Evolutionary conservation across 75 land plant genomes (phyloP).

Genomic region (Picea glauca): DNA sequence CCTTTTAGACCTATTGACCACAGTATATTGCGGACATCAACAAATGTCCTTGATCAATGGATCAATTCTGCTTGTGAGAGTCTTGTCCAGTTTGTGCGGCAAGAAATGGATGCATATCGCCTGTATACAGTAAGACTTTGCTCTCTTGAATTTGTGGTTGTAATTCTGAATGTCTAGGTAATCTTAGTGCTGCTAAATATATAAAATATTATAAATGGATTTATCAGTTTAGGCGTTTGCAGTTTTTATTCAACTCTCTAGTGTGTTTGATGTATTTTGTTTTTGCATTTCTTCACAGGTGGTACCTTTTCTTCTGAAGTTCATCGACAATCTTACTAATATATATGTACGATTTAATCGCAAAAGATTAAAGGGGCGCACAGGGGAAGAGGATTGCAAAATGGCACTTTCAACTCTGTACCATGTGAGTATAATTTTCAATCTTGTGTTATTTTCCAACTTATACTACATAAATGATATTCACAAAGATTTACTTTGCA

Average conservation of each 20-base stretch:
- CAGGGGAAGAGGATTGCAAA: slow-evolving; percentile 90
- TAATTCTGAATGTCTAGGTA: background rate
- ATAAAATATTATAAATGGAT: too few species aligned
- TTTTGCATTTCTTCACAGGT: slow-evolving; percentile 39
- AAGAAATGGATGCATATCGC: slow-evolving; percentile 98
- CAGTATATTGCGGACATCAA: slow-evolving; percentile 49
- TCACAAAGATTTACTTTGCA: too few species aligned
- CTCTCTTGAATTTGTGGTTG: slow-evolving; percentile 5
- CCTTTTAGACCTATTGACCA: slow-evolving; percentile 68
- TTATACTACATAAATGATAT: too few species aligned
- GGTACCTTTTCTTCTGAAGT: slow-evolving; percentile 91
- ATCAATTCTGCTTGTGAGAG: slow-evolving; percentile 96
- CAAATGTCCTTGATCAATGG: slow-evolving; percentile 99
- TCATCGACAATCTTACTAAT: slow-evolving; percentile 93
- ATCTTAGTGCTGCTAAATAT: background rate
- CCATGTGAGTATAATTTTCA: slow-evolving; percentile 49
- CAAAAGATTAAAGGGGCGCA: slow-evolving; percentile 93
- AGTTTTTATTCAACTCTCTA: too few species aligned
- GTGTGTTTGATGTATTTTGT: background rate
- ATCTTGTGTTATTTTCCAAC: too few species aligned
- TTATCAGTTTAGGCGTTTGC: too few species aligned
- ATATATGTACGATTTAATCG: slow-evolving; percentile 99
- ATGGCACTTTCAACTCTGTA: slow-evolving; percentile 89
- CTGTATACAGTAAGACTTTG: slow-evolving; percentile 72
- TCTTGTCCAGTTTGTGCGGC: slow-evolving; percentile 87